A percentile compares a stretch with the other conserved stretches of the same genome.
Evolutionary conservation across 208 protist genomes (phyloP).

Genomic region (Leishmania tropica): DNA sequence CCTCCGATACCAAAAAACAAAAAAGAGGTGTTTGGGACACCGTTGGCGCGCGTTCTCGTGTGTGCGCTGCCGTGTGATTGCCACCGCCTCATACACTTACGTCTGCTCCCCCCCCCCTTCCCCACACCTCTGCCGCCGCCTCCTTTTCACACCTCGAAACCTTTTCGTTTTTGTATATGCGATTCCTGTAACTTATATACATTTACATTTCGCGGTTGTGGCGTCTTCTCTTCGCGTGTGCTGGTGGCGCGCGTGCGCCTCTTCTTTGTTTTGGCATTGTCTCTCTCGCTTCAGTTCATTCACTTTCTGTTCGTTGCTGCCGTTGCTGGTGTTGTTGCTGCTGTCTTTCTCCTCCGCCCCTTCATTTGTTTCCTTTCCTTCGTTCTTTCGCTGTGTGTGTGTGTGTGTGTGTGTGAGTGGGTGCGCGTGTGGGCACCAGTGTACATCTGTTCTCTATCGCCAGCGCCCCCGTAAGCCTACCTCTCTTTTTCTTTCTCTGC

Average conservation of each 20-base stretch:
- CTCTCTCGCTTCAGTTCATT: neutral
- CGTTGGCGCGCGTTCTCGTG: no score
- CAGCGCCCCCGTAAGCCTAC: neutral
- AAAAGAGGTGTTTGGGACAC: neutral
- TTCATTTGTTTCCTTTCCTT: neutral
- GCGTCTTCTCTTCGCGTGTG: neutral
- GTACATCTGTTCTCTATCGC: neutral
- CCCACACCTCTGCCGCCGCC: neutral
- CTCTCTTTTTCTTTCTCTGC: neutral
- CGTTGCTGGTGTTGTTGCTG: neutral
- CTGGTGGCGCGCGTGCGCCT: no score
- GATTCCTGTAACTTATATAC: no score
- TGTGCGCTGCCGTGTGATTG: no score
- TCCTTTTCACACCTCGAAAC: neutral
- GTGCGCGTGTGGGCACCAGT: neutral
- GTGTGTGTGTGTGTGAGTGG: neutral
- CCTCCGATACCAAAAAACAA: neutral
- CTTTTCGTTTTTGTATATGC: no score
- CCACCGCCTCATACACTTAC: no score
- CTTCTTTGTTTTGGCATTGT: neutral
- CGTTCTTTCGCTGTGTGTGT: neutral
- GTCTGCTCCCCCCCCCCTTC: no score
- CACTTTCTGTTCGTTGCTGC: neutral
- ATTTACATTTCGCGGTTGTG: neutral
- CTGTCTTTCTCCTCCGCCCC: neutral